phyloP scores from a whole-genome alignment of 108 stramenopile species.

The Aurantiochytrium sp. region DNA sequence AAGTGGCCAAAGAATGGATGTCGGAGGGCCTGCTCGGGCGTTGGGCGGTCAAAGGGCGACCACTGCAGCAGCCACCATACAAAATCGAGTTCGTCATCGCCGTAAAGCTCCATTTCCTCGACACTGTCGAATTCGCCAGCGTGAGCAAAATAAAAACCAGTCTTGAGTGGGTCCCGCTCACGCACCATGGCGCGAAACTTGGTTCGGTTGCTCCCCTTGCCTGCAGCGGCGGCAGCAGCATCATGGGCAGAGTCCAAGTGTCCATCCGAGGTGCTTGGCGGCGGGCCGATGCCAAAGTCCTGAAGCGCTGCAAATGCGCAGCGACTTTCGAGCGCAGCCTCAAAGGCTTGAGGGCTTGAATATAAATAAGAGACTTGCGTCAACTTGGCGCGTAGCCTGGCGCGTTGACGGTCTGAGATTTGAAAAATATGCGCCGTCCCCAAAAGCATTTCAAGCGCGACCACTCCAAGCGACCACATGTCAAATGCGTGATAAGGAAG shows the following conservation, averaged over 20 bases:
- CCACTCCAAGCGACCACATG: slow-evolving; percentile 3
- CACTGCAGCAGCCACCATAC: neutral
- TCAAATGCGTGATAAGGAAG: neutral
- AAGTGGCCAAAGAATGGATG: neutral
- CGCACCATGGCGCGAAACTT: neutral
- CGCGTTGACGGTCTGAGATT: neutral
- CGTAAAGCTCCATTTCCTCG: neutral
- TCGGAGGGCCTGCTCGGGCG: neutral
- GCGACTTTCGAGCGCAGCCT: neutral
- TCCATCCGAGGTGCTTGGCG: no score
- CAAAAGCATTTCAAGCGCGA: neutral
- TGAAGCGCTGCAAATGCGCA: neutral
- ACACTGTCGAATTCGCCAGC: neutral
- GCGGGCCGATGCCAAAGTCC: neutral
- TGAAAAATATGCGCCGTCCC: neutral
- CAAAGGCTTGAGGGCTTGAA: neutral
- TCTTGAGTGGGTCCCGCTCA: neutral
- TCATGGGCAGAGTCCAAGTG: no score
- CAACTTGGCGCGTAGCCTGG: neutral
- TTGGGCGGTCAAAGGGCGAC: neutral
- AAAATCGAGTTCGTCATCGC: neutral
- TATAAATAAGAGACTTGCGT: neutral
- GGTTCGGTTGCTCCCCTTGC: neutral
- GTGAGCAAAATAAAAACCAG: neutral
- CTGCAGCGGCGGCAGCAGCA: neutral